Percentiles rank a stretch among this genome's conserved stretches.
Conservation (phyloP, 805 yeast species). For the Teunomyces aglyptinius region DNA sequence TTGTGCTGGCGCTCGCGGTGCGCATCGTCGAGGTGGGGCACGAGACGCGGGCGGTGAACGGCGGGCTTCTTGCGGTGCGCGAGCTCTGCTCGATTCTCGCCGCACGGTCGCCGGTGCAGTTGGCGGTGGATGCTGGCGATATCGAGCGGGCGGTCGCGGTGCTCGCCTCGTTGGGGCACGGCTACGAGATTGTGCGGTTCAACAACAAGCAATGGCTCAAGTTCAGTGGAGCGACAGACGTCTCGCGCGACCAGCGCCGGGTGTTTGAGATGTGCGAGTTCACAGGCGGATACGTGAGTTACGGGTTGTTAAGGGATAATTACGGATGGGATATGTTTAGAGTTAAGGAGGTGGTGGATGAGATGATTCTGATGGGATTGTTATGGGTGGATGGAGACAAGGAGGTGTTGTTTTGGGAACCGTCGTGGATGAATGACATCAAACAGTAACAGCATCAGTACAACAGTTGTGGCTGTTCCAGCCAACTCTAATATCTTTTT, state of each 20-base stretch:
- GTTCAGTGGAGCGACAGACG: slow-evolving; percentile 27
- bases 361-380: slow-evolving; percentile 78
- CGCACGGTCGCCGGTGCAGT: slow-evolving; percentile 27
- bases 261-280: slow-evolving; percentile 75
- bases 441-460: too few relatives aligned
- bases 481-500: too few relatives aligned
- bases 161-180: slow-evolving; percentile 63
- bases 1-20: slow-evolving; percentile 62
- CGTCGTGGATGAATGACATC: slow-evolving; percentile 54
- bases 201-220: slow-evolving; percentile 54
- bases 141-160: slow-evolving; percentile 53
- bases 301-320: slow-evolving; percentile 65
- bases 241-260: slow-evolving; percentile 59
- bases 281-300: slow-evolving; percentile 69
- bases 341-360: slow-evolving; percentile 62
- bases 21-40: slow-evolving; percentile 75
- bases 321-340: slow-evolving; percentile 69
- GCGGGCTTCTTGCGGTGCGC: slow-evolving; percentile 71
- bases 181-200: slow-evolving; percentile 60
- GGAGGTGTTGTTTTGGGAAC: slow-evolving; percentile 65
- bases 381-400: slow-evolving; percentile 73
- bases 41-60: slow-evolving; percentile 67
- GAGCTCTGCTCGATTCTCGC: slow-evolving; percentile 32
- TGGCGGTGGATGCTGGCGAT: slow-evolving; percentile 46
- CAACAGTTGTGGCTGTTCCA: too few relatives aligned